Percentiles rank a stretch among this genome's conserved stretches.
These are phyloP conservation scores for Boletus subparvulus DNA, from an alignment of 768 basidiomycete species.

Conservation along the genomic window DNA sequence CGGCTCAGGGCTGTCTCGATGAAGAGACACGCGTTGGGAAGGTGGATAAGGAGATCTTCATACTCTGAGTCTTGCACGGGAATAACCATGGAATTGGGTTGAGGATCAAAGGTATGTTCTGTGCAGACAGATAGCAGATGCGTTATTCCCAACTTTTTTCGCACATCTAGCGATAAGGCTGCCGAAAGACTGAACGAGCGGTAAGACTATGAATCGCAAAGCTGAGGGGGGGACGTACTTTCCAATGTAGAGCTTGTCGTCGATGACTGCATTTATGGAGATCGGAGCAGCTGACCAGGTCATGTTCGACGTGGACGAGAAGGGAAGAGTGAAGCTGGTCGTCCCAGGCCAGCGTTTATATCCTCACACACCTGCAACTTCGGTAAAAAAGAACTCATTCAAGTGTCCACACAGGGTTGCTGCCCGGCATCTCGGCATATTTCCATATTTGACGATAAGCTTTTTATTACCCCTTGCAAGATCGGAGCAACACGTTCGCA, in stretches of 20 bases:
- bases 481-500: neutral
- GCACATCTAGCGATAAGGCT: conserved; percentile 33
- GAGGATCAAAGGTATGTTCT: conserved; percentile 46
- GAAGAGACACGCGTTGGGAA: conserved; percentile 58
- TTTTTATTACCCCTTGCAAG: too few relatives aligned
- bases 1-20: conserved; percentile 55
- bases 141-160: conserved; percentile 43
- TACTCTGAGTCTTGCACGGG: conserved; percentile 47
- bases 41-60: conserved; percentile 61
- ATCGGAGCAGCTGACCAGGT: conserved; percentile 30
- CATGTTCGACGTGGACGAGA: conserved; percentile 15
- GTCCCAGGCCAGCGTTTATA: conserved; percentile 18
- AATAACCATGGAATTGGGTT: conserved; percentile 35
- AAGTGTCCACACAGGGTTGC: neutral
- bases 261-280: conserved; percentile 29
- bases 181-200: conserved; percentile 28
- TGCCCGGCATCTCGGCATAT: conserved; percentile 25
- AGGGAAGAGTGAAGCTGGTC: conserved; percentile 14
- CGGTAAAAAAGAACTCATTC: conserved; percentile 2
- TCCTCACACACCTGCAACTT: neutral
- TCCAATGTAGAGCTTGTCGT: conserved; percentile 36
- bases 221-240: conserved; percentile 27
- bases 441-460: conserved; percentile 1
- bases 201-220: neutral
- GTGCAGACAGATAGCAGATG: conserved; percentile 59